Base-by-base conservation (phyloP, 495 filamentous ascomycete species). In the Penicillium arizonense region DNA sequence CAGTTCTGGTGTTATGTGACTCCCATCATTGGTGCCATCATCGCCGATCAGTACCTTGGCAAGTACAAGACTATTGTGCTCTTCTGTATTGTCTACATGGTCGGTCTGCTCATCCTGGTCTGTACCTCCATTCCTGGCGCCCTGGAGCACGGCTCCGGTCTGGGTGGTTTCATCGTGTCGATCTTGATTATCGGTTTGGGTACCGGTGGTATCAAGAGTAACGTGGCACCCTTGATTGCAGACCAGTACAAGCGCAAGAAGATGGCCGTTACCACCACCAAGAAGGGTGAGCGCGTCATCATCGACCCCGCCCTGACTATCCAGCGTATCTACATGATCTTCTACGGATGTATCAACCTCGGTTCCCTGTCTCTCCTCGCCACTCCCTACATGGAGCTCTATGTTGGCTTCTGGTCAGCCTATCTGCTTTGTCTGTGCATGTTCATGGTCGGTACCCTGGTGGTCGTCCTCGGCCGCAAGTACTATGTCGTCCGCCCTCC, bases 341-440 rank as follows among this genome's bases (percentile, higher is more conserved):
- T 88, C 68, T 91, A 91, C 63, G 69, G 80, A 39, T 84, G 85
- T 57, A 88, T 92, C 76, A 92, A 96, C 73, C 57, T 95, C 50
- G 89, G 89, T 12, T 81, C 77, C 45, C 82, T 83, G 57, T 86
- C 78, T 54, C 77, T 81, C 54, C 76, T 84, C 47, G 82, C 82
- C 3, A 87, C 84, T 8, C 78, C 83, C 1, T 85, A 84, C 59
- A 79, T 87, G 72, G 87, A 90, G 67, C 61, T 75, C 50, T 77
- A 84, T 58, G 74, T 85, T 24, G 87, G 82, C 40, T 90, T 87
- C 78, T 92, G 85, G 85, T 78, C 77, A 4, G 84, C 83, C n/a
- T 91, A 85, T 69, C 70, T 91, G 41, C 82, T 94, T 32, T 84
- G 86, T 35, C 75, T 82, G 34, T 74, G 78, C 61, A 78, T 82